Conservation (phyloP, 1,139 yeast species). For the Scheffersomyces segobiensis region DNA sequence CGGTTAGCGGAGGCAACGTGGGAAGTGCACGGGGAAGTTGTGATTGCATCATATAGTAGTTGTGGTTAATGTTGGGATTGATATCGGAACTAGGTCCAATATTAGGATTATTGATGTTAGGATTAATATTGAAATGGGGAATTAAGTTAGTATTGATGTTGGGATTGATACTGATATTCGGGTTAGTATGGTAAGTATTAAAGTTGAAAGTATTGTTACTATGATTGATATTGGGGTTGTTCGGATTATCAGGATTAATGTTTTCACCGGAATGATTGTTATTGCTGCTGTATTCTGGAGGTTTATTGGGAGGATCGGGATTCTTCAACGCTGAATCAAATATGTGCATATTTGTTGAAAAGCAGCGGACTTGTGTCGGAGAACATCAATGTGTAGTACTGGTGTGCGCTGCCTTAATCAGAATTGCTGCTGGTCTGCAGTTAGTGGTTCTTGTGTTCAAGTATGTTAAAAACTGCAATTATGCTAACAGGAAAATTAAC, state of each 20-base stretch:
- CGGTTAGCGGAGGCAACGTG: neutral
- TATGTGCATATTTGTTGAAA: constrained; percentile 19
- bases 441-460: neutral
- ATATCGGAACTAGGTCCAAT: neutral
- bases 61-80: neutral
- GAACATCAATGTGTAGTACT: neutral
- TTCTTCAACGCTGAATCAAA: constrained; percentile 29
- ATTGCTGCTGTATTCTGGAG: constrained; percentile 3
- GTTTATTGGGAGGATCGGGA: constrained; percentile 32
- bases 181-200: neutral
- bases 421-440: neutral
- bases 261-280: neutral
- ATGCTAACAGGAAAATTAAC: neutral
- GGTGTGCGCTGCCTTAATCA: neutral
- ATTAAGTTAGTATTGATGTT: neutral
- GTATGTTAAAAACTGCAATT: neutral
- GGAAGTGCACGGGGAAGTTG: neutral
- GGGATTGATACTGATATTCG: neutral
- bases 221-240: neutral
- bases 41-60: neutral
- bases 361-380: neutral
- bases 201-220: too few species aligned
- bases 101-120: neutral
- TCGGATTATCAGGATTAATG: neutral
- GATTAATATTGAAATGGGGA: neutral